Evolutionary conservation across 1,139 yeast genomes (phyloP).

Genomic region (Cylindricascospora bacillispora): DNA sequence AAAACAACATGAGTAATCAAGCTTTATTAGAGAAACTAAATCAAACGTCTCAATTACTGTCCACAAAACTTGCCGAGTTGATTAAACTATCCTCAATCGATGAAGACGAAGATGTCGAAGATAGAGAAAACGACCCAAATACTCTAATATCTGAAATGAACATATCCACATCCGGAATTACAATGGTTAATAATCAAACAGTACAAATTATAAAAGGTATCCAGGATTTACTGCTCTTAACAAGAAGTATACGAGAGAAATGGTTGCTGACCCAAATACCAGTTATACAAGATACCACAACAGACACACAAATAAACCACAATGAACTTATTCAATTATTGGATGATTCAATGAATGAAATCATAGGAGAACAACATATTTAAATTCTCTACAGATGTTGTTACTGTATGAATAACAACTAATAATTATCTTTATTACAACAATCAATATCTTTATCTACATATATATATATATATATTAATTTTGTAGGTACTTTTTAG

Average conservation of each 20-base stretch:
- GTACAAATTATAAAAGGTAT: conserved; percentile 23
- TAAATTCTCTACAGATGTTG: too few relatives aligned
- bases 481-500: conserved; percentile 65
- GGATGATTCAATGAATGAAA: conserved; percentile 11
- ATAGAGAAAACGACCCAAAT: conserved; percentile 5
- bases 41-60: conserved; percentile 20
- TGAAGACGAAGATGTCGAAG: conserved; percentile 9
- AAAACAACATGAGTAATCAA: conserved; percentile 23
- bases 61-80: conserved; percentile 20
- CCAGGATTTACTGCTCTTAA: conserved; percentile 23
- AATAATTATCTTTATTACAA: too few relatives aligned
- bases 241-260: conserved; percentile 23
- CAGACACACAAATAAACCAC: conserved; percentile 6
- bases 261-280: conserved; percentile 26
- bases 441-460: too few relatives aligned
- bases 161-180: conserved; percentile 20
- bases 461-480: too few relatives aligned
- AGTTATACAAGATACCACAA: conserved; percentile 6
- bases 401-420: too few relatives aligned
- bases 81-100: conserved; percentile 19
- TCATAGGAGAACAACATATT: conserved; percentile 10
- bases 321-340: conserved; percentile 9
- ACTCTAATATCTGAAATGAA: conserved; percentile 16
- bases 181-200: conserved; percentile 23
- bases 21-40: conserved; percentile 22